phyloP scores from a whole-genome alignment of 345 rosid genomes.

The Citropsis articulata region DNA sequence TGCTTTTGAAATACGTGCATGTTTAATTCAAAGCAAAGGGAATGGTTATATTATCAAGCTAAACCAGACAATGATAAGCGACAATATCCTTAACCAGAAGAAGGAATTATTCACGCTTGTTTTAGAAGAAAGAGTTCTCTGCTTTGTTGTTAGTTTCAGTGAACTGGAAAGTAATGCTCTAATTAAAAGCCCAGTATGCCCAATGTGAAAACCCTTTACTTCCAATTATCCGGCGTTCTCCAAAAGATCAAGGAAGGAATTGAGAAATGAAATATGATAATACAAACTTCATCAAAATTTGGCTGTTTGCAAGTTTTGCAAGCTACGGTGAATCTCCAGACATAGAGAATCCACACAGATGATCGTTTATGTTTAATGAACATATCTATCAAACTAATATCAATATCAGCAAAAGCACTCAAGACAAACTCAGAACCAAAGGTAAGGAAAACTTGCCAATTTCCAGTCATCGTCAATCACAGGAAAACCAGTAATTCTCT shows the following conservation, averaged over 20 bases:
- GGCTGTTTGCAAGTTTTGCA: not conserved
- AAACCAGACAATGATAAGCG: not conserved
- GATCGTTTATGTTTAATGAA: not conserved
- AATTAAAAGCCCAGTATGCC: not conserved
- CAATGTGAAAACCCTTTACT: not conserved
- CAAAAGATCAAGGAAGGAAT: not conserved
- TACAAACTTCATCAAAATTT: not conserved
- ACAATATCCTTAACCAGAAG: not conserved
- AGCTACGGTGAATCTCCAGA: not conserved
- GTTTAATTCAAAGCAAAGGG: not conserved
- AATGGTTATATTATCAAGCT: not conserved
- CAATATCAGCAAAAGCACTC: not conserved
- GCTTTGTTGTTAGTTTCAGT: not conserved
- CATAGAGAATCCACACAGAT: not conserved
- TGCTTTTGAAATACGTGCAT: not conserved
- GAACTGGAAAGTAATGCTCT: not conserved
- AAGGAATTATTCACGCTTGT: no score
- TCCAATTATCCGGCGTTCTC: not conserved
- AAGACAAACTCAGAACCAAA: not conserved
- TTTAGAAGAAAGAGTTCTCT: not conserved
- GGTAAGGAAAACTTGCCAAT: conserved; percentile 43
- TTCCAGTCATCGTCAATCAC: conserved; percentile 84
- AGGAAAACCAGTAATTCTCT: conserved; percentile 86
- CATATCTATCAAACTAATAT: not conserved
- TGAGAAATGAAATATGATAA: not conserved